phyloP scores from a whole-genome alignment of 2,329 filamentous ascomycete species.

The Knufia petricola region DNA sequence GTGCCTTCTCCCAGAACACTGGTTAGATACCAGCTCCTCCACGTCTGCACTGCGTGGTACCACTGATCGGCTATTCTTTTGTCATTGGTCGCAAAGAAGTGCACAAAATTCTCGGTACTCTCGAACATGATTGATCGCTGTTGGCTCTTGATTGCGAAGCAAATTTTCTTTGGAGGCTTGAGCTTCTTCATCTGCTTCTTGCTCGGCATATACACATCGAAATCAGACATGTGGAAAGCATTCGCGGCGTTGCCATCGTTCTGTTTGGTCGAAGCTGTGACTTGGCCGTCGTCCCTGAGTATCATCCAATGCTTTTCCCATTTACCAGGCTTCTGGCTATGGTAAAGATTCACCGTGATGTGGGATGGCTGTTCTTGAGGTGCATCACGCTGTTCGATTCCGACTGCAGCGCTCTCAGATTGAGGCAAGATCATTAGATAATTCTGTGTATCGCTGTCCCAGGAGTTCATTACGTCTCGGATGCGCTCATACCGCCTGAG shows the following conservation, averaged over 20 bases:
- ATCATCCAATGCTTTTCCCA: constrained; percentile 82
- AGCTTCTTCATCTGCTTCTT: constrained; percentile 60
- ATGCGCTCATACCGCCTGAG: constrained; percentile 78
- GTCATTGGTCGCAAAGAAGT: constrained; percentile 83
- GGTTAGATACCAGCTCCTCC: constrained; percentile 88
- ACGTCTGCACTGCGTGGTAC: constrained; percentile 61
- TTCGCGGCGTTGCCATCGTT: constrained; percentile 45
- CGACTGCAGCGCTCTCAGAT: constrained; percentile 27
- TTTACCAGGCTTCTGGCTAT: constrained; percentile 71
- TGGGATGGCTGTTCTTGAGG: constrained; percentile 55
- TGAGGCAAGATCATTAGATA: constrained; percentile 57
- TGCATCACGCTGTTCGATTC: constrained; percentile 55
- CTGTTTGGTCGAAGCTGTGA: constrained; percentile 62
- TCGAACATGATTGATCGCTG: constrained; percentile 78
- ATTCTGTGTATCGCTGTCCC: constrained; percentile 75
- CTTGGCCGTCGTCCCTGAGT: constrained; percentile 62
- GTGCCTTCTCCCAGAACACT: constrained; percentile 55
- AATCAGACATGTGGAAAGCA: constrained; percentile 81
- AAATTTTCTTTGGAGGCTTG: constrained; percentile 74
- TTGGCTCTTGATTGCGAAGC: constrained; percentile 85
- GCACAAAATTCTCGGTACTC: constrained; percentile 74
- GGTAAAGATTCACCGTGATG: constrained; percentile 62
- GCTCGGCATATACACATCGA: constrained; percentile 77
- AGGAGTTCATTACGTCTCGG: constrained; percentile 82
- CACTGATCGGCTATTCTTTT: constrained; percentile 56